Base-by-base conservation (phyloP, 192 early-diverging fungal species). In the Podila horticola region DNA sequence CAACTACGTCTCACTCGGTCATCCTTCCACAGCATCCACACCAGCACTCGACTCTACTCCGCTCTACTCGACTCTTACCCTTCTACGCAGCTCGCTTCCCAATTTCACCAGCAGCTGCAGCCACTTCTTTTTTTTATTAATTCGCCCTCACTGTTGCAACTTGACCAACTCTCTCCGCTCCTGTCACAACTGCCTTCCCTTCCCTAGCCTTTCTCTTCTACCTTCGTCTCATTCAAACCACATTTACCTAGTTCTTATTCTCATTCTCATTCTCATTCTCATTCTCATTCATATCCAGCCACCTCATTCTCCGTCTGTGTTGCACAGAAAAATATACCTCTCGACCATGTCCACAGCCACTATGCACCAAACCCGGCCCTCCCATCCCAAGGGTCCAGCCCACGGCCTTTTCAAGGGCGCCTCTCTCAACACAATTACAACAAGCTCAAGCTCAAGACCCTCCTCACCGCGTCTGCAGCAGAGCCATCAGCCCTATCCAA, bases 381-480 rank as follows among this genome's bases (percentile, higher is more conserved):
- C 41, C 41, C 41, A 45, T 17, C 41, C 15, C 15, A 45, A 45
- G 41, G 41, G 41, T 45, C 41, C 41, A 45, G 10, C 24, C 29
- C 24, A 29, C 29, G 20, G 26, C 3, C n/a, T 45, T 22, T 33
- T 59, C 62, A 65, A 72, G 11, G 63, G 17, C 45, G 11, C 41
- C 15, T 45, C 62, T 58, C 45, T 61, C 58, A 49, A 41, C 4
- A 22, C 58, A 29, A 5, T 31, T 3, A 0, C n/a, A 29, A 34
- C 33, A n/a, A 29, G 36, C 34, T 45, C 36, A 20, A 12, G 29
- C 31, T 62, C 61, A 34, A 34, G 34, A 19, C 58, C 64, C 4
- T 74, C 72, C 36, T 67, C 72, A 51, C 60, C 72, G 1, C 59
- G 64, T 2, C 57, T 29, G 29, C 52, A 66, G 7, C 33, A 38